phyloP scores from a whole-genome alignment of 352 stramenopile genomes.

The Phytophthora sp. region DNA sequence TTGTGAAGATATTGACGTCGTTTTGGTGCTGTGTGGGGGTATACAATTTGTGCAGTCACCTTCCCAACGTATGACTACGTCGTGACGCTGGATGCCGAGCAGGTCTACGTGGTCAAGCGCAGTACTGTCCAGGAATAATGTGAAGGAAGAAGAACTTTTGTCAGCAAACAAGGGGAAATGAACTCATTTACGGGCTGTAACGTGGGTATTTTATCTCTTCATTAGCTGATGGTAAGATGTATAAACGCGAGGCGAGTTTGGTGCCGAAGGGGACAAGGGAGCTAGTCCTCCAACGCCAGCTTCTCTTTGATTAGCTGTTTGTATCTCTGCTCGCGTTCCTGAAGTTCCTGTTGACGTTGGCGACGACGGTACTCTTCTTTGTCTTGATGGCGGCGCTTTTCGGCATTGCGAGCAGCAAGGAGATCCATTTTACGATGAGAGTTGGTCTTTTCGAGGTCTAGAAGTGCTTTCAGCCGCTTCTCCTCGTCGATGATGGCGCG shows the following conservation, averaged over 20 bases:
- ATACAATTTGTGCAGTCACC: slow-evolving; percentile 48
- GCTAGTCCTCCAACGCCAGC: slow-evolving; percentile 60
- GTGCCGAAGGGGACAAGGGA: background rate
- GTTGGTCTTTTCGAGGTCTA: slow-evolving; percentile 95
- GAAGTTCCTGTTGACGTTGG: slow-evolving; percentile 69
- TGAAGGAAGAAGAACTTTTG: slow-evolving; percentile 18
- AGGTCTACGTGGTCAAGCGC: slow-evolving; percentile 84
- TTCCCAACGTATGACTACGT: slow-evolving; percentile 73
- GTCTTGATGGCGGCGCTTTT: slow-evolving; percentile 90
- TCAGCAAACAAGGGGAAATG: slow-evolving; percentile 4
- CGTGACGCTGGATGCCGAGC: slow-evolving; percentile 64
- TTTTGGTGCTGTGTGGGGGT: background rate
- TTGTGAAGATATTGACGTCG: slow-evolving; percentile 3
- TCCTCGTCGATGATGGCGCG: slow-evolving; percentile 95
- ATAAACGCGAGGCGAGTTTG: slow-evolving; percentile 15
- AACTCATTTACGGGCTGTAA: too few relatives aligned
- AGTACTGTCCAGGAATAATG: slow-evolving; percentile 42
- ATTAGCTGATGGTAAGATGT: slow-evolving; percentile 26
- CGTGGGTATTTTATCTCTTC: background rate
- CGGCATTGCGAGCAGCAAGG: slow-evolving; percentile 88
- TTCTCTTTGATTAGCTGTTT: slow-evolving; percentile 84
- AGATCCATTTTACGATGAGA: slow-evolving; percentile 92
- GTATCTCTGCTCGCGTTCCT: slow-evolving; percentile 70
- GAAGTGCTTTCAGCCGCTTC: slow-evolving; percentile 91
- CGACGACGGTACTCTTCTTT: slow-evolving; percentile 86